Evolutionary conservation across 768 basidiomycete genomes (phyloP), one percentile per base, ranked within the genome.

Genomic region (Kwoniella botswanensis): DNA sequence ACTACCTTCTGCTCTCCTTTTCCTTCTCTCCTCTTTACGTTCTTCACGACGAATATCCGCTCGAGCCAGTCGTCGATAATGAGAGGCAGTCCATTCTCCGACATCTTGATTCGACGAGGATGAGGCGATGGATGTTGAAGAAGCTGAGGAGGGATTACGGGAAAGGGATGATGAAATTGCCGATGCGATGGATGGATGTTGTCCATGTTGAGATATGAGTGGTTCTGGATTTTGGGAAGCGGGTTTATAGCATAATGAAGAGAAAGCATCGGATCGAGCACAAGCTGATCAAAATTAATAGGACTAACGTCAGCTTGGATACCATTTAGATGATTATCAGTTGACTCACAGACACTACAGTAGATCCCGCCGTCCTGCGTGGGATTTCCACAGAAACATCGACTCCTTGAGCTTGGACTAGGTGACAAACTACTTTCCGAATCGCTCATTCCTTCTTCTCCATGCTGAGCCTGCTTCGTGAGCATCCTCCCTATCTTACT

Each of bases 201-300:
- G 67, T n/a, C 24, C 35, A 26, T 64, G 69, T 26, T 67, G 61
- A 56, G 18, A 22, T 35, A 18, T 54, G 29, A 54, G 9, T 6
- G 57, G 24, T 46, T 46, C 24, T 43, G 53, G 22, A 4, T 42
- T 6, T 42, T 63, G 65, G 18, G 71, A 59, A 35, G 62, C 65
- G 42, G 80, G 71, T 63, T 78, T 79, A 67, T 78, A 83, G 69
- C 82, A 83, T 57, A 83, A 62, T 13, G 82, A 82, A 1, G 80
- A 78, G 68, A 83, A 77, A 12, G 82, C 78, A 59, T 83, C 82
- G 24, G 71, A 69, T 54, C 79, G 72, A 15, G 82, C 82, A 55
- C 82, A 83, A 13, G 76, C 82, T 83, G 66, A 18, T 50, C 15
- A 18, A 54, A 54, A 60, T 18, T 6, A 17, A 46, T 26, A 58